These are phyloP conservation scores for Cucurbita ficifolia DNA, from an alignment of 306 rosid species.

Conservation along the genomic window DNA sequence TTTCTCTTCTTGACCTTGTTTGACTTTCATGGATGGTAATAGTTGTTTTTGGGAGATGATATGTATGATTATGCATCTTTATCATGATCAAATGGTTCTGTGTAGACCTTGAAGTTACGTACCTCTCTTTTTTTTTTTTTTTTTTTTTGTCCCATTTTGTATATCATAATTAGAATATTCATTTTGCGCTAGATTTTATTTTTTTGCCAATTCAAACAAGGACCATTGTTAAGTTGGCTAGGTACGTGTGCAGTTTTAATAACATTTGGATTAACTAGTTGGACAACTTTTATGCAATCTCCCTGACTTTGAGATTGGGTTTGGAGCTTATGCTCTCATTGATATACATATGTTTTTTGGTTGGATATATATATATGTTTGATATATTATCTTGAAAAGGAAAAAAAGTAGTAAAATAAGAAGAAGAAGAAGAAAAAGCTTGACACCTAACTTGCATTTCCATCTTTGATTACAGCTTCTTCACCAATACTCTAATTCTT, in stretches of 20 bases:
- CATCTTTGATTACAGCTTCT: conserved; percentile 38
- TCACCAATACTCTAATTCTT: conserved; percentile 80
- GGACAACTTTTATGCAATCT: background rate
- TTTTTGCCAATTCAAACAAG: background rate
- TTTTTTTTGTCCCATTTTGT: background rate
- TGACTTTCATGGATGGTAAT: background rate
- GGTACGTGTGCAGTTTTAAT: background rate
- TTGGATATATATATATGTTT: too few relatives aligned
- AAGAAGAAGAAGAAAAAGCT: background rate
- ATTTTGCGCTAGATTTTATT: background rate
- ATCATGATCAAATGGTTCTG: background rate
- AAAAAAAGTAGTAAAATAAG: background rate
- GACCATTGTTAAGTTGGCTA: background rate
- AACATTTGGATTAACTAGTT: background rate
- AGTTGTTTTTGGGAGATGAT: background rate
- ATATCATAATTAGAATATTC: background rate
- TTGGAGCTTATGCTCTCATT: background rate
- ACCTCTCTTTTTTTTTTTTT: background rate
- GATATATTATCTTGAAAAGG: background rate
- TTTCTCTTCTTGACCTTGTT: background rate
- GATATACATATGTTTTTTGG: background rate
- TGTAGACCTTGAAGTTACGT: background rate
- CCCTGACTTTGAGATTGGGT: background rate
- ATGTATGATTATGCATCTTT: background rate
- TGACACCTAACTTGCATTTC: background rate